Evolutionary conservation across 2,329 filamentous ascomycete species (phyloP).

Genomic region (Purpureocillium lavendulum): DNA sequence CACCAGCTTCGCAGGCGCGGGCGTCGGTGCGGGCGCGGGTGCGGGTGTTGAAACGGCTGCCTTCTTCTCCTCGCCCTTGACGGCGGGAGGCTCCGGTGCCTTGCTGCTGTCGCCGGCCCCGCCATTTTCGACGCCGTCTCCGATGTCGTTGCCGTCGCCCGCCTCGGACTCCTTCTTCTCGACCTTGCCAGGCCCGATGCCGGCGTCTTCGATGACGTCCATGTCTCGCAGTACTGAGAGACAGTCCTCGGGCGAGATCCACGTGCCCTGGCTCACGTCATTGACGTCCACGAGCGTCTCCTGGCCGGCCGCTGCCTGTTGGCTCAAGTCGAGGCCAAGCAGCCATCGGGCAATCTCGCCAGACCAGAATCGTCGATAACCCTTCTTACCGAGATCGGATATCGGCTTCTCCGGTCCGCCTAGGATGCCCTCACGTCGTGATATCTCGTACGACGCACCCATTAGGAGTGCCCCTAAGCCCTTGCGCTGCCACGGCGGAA

Average conservation of each 20-base stretch:
- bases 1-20: conserved; percentile 20
- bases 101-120: conserved; percentile 6
- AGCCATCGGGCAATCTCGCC: conserved; percentile 72
- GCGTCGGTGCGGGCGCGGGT: too few relatives aligned
- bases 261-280: conserved; percentile 68
- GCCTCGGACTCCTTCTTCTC: conserved; percentile 12
- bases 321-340: conserved; percentile 33
- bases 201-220: conserved; percentile 57
- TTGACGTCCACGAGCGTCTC: conserved; percentile 55
- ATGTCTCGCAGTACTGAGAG: conserved; percentile 71
- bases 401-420: conserved; percentile 93
- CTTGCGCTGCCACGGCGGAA: conserved; percentile 90
- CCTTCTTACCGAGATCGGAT: conserved; percentile 72
- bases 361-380: conserved; percentile 81
- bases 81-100: conserved; percentile 14
- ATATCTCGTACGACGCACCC: conserved; percentile 88
- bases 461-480: conserved; percentile 85
- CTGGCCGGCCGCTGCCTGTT: conserved; percentile 6
- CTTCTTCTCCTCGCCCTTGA: conserved; percentile 19
- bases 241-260: conserved; percentile 80
- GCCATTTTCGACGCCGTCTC: conserved; percentile 2
- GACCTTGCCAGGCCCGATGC: conserved; percentile 33
- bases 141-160: background rate
- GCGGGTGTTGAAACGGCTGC: too few relatives aligned
- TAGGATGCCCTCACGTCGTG: conserved; percentile 70